Conservation (phyloP, 177 flowering plant species). For the Vitis hybrid region DNA sequence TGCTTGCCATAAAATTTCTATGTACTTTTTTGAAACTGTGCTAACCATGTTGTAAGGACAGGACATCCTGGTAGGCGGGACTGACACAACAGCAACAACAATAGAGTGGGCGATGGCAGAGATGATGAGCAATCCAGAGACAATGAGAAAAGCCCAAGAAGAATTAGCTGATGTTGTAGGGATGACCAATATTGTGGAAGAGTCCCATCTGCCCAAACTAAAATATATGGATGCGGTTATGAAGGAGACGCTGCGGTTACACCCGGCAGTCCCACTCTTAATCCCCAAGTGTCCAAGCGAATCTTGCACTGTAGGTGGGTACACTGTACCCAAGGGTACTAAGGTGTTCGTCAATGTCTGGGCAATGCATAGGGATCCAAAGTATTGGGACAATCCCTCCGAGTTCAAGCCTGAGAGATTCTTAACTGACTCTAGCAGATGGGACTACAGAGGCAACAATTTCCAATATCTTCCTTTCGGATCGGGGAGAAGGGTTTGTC, state of each 20-base stretch:
- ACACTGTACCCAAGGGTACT: conserved; percentile 27
- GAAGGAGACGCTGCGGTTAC: conserved; percentile 34
- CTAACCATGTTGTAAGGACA: not conserved
- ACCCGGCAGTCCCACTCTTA: conserved; percentile 23
- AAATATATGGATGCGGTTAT: conserved; percentile 31
- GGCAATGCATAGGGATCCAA: conserved; percentile 27
- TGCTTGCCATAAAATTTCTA: no score
- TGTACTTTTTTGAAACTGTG: not conserved
- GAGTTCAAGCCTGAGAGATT: conserved; percentile 28
- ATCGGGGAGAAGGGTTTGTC: conserved; percentile 33
- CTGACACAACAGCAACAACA: conserved; percentile 26
- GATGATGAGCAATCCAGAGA: conserved; percentile 26
- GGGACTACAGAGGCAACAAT: conserved; percentile 19
- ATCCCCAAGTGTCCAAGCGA: conserved; percentile 30
- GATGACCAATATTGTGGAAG: conserved; percentile 27
- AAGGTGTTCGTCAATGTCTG: conserved; percentile 15
- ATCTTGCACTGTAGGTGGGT: conserved; percentile 20
- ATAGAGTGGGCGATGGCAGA: conserved; percentile 37
- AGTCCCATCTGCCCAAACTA: conserved; percentile 22
- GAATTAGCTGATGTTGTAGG: conserved; percentile 34
- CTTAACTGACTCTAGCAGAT: not conserved
- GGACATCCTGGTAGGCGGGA: conserved; percentile 34
- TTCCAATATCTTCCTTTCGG: conserved; percentile 30
- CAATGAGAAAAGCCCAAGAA: conserved; percentile 23
- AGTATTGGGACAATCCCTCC: conserved; percentile 18